Evolutionary conservation across 2,329 filamentous ascomycete species (phyloP), one percentile per base, ranked within the genome.

Genomic region (Cytospora paraplurivora): DNA sequence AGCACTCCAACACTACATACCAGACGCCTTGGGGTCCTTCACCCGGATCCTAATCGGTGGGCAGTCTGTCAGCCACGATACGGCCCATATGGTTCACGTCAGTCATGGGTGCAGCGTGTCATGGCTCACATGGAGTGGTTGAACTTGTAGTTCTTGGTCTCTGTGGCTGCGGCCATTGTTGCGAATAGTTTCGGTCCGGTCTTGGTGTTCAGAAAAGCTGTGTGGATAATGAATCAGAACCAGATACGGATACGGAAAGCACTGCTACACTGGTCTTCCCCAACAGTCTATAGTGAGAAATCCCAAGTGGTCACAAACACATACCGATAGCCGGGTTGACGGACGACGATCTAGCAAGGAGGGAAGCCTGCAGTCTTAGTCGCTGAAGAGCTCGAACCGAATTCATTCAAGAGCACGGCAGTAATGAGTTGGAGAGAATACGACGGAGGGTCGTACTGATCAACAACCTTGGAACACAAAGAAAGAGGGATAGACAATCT

Each of bases 1-100:
- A 63, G 35, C 49, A 44, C 17, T n/a, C 3, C 41, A 7, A 19
- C 19, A 27, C 61, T 12, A 73, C 78, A 55, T 80, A 90, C 89
- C 78, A 47, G 89, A 92, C 74, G 83, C 86, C 78, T 93, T 89
- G 12, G 94, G 94, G 79, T 99, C 93, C 78, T 98, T 98, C 74
- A 98, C 90, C 76, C 94, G 90, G 75, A 97, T 82, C 92, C 92
- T 95, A 67, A 6, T 34, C 58, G 34, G 60, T 62, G 7, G 58
- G 68, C 37, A 72, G 59, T 63, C n/a, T 65, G 66, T 53, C 67
- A 67, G 37, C 3, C n/a, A n/a, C 12, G 1, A 2, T 21, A 50
- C 27, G 10, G 15, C 12, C 17, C 32, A 27, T 12, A 35, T 7
- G n/a, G n/a, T 4, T 54, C 1, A 7, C 34, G n/a, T 10, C 38